Percentiles rank a stretch among this genome's conserved stretches.
phyloP scores from a whole-genome alignment of 2,329 filamentous ascomycete genomes.

The Colletotrichum echinochloae region DNA sequence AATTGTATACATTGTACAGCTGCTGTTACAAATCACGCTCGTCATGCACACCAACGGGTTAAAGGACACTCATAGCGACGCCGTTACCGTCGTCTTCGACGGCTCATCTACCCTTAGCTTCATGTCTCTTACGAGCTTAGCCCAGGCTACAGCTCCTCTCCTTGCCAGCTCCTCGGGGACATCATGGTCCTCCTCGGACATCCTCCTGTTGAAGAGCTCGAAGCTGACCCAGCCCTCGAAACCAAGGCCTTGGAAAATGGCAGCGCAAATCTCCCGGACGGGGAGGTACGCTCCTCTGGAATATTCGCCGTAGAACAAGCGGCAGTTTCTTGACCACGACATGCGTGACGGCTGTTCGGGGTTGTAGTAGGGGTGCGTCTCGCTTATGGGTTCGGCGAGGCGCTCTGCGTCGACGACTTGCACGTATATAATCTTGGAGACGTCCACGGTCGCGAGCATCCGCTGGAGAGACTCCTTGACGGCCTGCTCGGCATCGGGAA shows the following conservation, averaged over 20 bases:
- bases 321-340: slow-evolving; percentile 83
- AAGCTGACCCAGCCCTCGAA: slow-evolving; percentile 79
- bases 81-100: slow-evolving; percentile 46
- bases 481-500: slow-evolving; percentile 64
- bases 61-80: slow-evolving; percentile 49
- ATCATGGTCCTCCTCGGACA: slow-evolving; percentile 61
- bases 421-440: slow-evolving; percentile 77
- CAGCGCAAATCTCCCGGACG: slow-evolving; percentile 68
- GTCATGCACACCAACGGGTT: not conserved
- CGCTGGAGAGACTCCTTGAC: slow-evolving; percentile 66
- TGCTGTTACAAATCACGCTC: slow-evolving; percentile 21
- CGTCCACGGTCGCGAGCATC: slow-evolving; percentile 67
- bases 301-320: slow-evolving; percentile 67
- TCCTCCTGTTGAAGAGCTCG: slow-evolving; percentile 74
- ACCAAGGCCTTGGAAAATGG: slow-evolving; percentile 72
- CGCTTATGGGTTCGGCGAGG: slow-evolving; percentile 68
- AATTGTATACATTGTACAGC: slow-evolving; percentile 22
- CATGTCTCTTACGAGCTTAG: slow-evolving; percentile 56
- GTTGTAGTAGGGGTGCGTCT: slow-evolving; percentile 53
- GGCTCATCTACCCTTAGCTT: slow-evolving; percentile 45
- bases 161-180: slow-evolving; percentile 72
- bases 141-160: slow-evolving; percentile 64
- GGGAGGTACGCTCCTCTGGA: slow-evolving; percentile 76
- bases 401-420: slow-evolving; percentile 82
- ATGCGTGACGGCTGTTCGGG: slow-evolving; percentile 63